Base-by-base conservation (phyloP, 768 basidiomycete genomes). In the Leucocoprinus sp. region DNA sequence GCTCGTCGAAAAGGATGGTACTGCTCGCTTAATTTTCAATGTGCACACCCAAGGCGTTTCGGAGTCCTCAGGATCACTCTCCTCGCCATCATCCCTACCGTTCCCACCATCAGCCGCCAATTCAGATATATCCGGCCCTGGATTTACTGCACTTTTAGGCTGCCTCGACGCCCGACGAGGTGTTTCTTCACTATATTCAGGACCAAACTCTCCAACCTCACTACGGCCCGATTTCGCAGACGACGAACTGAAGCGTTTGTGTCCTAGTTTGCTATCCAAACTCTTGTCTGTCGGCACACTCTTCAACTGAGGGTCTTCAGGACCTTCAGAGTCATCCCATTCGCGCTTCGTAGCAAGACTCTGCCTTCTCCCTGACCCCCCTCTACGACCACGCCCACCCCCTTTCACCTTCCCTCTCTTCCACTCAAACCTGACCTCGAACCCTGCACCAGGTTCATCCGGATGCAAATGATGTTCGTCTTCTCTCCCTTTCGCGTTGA, bases 21-120 rank as follows among this genome's bases (percentile, higher is more conserved):
- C 62, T 24, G 70, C 57, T 18, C 75, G 66, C 17, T 81, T 75
- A 26, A 84, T 67, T 49, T 81, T 77, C 52, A 92, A 70, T n/a
- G 78, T 80, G 57, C 93, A 97, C 37, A 83, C 80, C 93, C 93
- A 98, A 0, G 95, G 92, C 18, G 91, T 93, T 63, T 98, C 93
- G 35, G 88, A 90, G 57, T 97, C 95, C 59, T 98, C 93, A 0
- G 93, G 88, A 52, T 98, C 95, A 49, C 87, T 91, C 36, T 93
- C 91, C 12, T 85, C 82, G 0, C 72, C 89, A 1, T 75, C 73
- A 38, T 81, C 79, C 11, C 61, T 65, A 7, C 56, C 52, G 49
- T 45, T 33, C 21, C 37, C 43, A 14, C 44, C 50, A n/a, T 38
- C 43, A 41, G 49, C 52, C 42, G 42, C 52, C 42, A 41, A 42